phyloP scores from a whole-genome alignment of 2,329 filamentous ascomycete genomes.

The Pseudogymnoascus destructans region DNA sequence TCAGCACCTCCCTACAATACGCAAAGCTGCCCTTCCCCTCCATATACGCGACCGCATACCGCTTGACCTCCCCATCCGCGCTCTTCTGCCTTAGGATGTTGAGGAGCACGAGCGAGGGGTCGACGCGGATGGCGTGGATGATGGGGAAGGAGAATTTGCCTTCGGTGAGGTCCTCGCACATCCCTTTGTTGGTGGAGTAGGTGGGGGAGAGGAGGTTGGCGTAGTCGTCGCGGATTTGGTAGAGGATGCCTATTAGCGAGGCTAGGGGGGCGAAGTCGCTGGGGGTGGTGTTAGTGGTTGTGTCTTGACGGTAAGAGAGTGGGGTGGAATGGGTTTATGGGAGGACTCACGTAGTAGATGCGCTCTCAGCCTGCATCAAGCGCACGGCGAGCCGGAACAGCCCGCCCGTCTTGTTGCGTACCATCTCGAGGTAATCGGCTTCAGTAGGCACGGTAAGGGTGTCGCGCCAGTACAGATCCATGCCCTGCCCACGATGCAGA shows the following conservation, averaged over 20 bases:
- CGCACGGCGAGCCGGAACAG: slow-evolving; percentile 76
- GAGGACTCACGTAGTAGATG: slow-evolving; percentile 29
- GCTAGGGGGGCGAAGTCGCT: slow-evolving; percentile 71
- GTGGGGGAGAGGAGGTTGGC: slow-evolving; percentile 65
- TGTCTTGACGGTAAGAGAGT: not conserved
- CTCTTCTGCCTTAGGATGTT: slow-evolving; percentile 91
- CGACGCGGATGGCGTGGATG: slow-evolving; percentile 77
- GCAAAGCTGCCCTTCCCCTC: slow-evolving; percentile 78
- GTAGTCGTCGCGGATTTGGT: slow-evolving; percentile 90
- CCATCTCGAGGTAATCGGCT: slow-evolving; percentile 90
- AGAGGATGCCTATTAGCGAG: slow-evolving; percentile 72
- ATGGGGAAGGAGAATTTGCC: slow-evolving; percentile 95
- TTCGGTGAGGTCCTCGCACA: slow-evolving; percentile 91
- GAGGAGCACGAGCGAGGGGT: slow-evolving; percentile 69
- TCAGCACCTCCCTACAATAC: slow-evolving; percentile 61
- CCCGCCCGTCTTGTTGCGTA: slow-evolving; percentile 79
- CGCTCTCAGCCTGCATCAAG: slow-evolving; percentile 69
- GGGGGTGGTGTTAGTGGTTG: slow-evolving; percentile 10
- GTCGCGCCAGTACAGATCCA: slow-evolving; percentile 86
- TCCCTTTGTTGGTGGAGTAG: slow-evolving; percentile 80
- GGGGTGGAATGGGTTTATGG: too few species aligned
- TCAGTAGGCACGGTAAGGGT: slow-evolving; percentile 72
- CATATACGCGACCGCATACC: slow-evolving; percentile 86
- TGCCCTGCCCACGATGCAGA: slow-evolving; percentile 75
- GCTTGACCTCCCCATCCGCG: slow-evolving; percentile 73